Evolutionary conservation across 257 asterid genomes (phyloP).

Genomic region (Nemophila menziesii): DNA sequence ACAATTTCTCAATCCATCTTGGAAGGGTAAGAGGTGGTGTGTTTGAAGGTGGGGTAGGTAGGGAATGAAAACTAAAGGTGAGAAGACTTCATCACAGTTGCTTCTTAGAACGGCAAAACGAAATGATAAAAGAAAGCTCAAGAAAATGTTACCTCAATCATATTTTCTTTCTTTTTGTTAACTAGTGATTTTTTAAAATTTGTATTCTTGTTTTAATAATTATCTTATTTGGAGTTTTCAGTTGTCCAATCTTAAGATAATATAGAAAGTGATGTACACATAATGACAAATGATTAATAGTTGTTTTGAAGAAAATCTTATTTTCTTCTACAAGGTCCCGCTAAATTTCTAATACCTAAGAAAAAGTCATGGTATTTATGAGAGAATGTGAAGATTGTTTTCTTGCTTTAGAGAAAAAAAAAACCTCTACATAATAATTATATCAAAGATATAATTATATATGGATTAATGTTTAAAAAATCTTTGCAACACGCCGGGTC

Average conservation of each 20-base stretch:
- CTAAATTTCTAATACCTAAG: too few species aligned
- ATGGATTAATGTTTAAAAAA: too few species aligned
- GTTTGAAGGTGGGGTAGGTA: not conserved
- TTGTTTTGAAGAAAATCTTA: not conserved
- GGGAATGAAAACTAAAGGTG: slow-evolving; percentile 6
- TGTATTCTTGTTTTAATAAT: not conserved
- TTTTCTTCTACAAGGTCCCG: too few species aligned
- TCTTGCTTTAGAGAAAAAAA: too few species aligned
- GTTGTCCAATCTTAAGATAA: not conserved
- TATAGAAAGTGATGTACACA: not conserved
- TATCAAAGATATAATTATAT: too few species aligned
- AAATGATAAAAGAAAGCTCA: not conserved
- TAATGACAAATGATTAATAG: not conserved
- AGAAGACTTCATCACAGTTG: slow-evolving; percentile 6
- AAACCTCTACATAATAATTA: too few species aligned
- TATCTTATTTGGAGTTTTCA: not conserved
- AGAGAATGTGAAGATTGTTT: too few species aligned
- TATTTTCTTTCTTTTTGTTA: not conserved
- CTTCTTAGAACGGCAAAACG: slow-evolving; percentile 6
- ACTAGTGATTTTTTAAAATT: not conserved
- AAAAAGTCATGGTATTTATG: too few species aligned
- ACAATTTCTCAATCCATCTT: too few species aligned
- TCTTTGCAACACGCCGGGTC: too few species aligned
- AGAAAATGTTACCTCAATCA: not conserved
- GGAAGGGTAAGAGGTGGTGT: not conserved